Evolutionary conservation across 495 filamentous ascomycete genomes (phyloP), one percentile per base, ranked within the genome.

Genomic region (Cercophora newfieldiana): DNA sequence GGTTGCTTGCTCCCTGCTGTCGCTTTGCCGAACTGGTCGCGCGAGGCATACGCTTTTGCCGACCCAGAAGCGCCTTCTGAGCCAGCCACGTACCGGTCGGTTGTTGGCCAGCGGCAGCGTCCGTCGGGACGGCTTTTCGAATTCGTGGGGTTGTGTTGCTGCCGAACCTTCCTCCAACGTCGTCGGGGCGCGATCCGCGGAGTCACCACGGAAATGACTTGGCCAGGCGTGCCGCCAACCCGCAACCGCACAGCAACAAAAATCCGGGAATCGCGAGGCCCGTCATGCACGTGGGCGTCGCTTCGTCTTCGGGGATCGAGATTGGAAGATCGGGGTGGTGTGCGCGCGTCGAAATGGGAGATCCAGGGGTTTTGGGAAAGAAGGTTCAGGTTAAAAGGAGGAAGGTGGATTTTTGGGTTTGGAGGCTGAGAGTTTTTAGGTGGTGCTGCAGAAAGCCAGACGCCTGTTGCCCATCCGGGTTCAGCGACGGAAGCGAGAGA

Each of bases 31-130:
- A 81, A 71, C 67, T 83, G 82, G 87, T 85, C 73, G 78, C 77
- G 80, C 87, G 88, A 88, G 90, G 88, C 91, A 93, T 92, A 79
- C 81, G 80, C 80, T 81, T 79, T 69, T 78, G 74, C 73, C 68
- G 79, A 80, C 80, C 78, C 80, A 82, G 79, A 82, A 80, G 71
- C 76, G 54, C 70, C 75, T 80, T 82, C 80, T 79, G 80, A 80
- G 79, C 78, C 79, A 81, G 80, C 72, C 78, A 75, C 69, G 66
- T 57, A 65, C 55, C 60, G 56, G 48, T 59, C 48, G 57, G 53
- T 50, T 19, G 51, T 55, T 24, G 21, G 63, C 59, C 29, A 56
- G 65, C 55, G 49, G 61, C 28, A n/a, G 68, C 14, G 60, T 37
- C 49, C 21, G 25, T 50, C 28, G 28, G 19, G 8, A 2, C 7